Percentiles rank a stretch among this genome's conserved stretches.
phyloP scores from a whole-genome alignment of 2,329 filamentous ascomycete genomes.

The Penicillium vulpinum region DNA sequence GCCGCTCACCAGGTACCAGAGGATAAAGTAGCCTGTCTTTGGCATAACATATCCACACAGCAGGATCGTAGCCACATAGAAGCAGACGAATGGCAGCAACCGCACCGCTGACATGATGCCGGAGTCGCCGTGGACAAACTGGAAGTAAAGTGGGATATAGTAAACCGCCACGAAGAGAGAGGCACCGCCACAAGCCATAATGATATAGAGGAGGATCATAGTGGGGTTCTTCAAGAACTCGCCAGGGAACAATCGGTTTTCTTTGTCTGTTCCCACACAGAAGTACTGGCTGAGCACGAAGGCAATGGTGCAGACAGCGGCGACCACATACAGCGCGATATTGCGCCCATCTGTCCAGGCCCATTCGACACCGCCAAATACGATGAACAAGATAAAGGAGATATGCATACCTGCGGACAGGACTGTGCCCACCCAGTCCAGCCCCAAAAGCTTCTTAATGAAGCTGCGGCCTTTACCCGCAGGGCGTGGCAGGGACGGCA shows the following conservation, averaged over 20 bases:
- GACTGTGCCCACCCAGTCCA: background rate
- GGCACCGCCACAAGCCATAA: background rate
- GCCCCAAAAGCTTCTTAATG: background rate
- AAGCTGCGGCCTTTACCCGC: background rate
- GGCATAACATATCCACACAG: background rate
- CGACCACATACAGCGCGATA: background rate
- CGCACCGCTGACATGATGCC: background rate
- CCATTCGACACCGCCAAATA: background rate
- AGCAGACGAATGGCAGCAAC: background rate
- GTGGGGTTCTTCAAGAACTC: background rate
- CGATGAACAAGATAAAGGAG: background rate
- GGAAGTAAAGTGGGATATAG: background rate
- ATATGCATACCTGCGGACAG: background rate
- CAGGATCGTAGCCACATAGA: background rate
- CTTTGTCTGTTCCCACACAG: background rate
- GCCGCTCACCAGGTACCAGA: background rate
- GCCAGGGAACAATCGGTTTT: background rate
- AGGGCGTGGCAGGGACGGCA: background rate
- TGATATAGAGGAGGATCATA: background rate
- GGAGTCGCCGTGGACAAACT: background rate
- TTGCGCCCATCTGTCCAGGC: background rate
- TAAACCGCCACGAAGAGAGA: background rate
- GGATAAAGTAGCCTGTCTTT: background rate
- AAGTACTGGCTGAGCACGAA: background rate
- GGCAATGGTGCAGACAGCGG: background rate